Evolutionary conservation across 2,329 filamentous ascomycete species (phyloP).

Genomic region (Davidsoniella virescens): DNA sequence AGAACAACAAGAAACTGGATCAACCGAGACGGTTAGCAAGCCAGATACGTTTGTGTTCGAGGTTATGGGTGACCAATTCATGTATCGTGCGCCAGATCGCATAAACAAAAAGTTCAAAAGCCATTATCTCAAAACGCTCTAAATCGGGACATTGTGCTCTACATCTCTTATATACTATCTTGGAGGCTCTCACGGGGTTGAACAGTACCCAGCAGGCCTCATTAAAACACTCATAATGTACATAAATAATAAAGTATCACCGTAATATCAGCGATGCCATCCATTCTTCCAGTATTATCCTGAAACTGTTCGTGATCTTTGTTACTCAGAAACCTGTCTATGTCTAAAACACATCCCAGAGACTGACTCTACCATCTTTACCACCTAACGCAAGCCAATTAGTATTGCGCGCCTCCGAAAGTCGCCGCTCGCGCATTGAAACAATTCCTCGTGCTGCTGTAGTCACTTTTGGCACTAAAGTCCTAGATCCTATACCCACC

Average conservation of each 20-base stretch:
- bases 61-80: conserved; percentile 73
- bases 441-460: conserved; percentile 2
- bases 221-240: too few relatives aligned
- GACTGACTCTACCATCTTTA: conserved; percentile 86
- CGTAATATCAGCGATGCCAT: too few relatives aligned
- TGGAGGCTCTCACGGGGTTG: background rate
- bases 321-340: background rate
- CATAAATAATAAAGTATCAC: too few relatives aligned
- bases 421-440: conserved; percentile 44
- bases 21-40: conserved; percentile 12
- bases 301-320: too few relatives aligned
- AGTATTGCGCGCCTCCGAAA: conserved; percentile 46
- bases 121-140: conserved; percentile 62
- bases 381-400: conserved; percentile 86
- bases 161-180: background rate
- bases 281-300: too few relatives aligned
- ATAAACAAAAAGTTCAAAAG: conserved; percentile 85
- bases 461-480: conserved; percentile 1
- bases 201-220: too few relatives aligned
- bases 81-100: conserved; percentile 65
- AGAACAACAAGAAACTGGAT: conserved; percentile 12
- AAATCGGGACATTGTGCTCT: conserved; percentile 19
- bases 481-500: too few relatives aligned
- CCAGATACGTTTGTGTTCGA: conserved; percentile 52
- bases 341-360: conserved; percentile 82